phyloP scores from a whole-genome alignment of 2,329 filamentous ascomycete genomes.

The Xylaria sp. region DNA sequence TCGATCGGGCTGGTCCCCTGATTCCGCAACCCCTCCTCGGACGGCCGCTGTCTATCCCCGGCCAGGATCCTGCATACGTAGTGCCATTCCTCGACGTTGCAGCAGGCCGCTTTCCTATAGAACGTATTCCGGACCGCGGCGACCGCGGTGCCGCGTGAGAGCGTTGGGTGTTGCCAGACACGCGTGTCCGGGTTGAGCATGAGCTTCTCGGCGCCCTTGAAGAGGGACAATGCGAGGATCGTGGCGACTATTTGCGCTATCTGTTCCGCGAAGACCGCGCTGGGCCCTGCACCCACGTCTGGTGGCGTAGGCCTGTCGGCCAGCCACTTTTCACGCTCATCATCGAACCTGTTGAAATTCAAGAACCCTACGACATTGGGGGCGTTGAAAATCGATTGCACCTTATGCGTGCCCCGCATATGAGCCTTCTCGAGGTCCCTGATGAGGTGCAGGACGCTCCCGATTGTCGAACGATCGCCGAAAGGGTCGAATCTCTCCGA shows the following conservation, averaged over 20 bases:
- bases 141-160: conserved; percentile 12
- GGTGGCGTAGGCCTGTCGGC: not conserved
- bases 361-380: not conserved
- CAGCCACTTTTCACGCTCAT: not conserved
- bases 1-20: not conserved
- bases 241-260: conserved; percentile 11
- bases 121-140: conserved; percentile 7
- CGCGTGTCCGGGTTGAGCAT: conserved; percentile 10
- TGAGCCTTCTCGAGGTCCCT: conserved; percentile 5
- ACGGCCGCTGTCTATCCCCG: not conserved
- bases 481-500: conserved; percentile 14
- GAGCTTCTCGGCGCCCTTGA: conserved; percentile 3
- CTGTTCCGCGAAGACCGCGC: conserved; percentile 9
- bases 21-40: not conserved
- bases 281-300: not conserved
- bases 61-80: conserved; percentile 11
- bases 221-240: conserved; percentile 15
- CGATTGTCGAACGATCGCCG: conserved; percentile 2
- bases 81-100: conserved; percentile 18
- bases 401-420: conserved; percentile 6
- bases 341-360: not conserved
- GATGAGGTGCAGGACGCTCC: conserved; percentile 4
- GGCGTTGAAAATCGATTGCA: conserved; percentile 4
- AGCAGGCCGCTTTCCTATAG: not conserved
- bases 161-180: conserved; percentile 3